Base-by-base conservation (phyloP, 2,329 filamentous ascomycete genomes). In the Tolypocladium nubicola region DNA sequence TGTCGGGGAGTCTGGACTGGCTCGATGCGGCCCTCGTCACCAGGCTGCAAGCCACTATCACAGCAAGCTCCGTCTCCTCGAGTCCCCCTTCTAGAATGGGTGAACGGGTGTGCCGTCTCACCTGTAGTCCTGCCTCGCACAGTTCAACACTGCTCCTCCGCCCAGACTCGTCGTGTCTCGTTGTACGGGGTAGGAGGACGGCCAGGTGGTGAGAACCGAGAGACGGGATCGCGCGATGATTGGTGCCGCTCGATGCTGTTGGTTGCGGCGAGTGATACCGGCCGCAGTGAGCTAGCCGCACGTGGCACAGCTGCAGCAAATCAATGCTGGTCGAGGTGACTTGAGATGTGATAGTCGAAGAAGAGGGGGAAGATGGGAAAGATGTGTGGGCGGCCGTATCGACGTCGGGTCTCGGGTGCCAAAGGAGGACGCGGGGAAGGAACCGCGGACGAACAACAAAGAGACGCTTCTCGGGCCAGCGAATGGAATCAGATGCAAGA, bases 291-390 rank as follows among this genome's bases (percentile, higher is more conserved):
- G n/a, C 19, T 10, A 21, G 8, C 26, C 23, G 53, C 53, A 55
- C 53, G 56, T 47, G 56, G 52, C 52, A 45, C 52, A 50, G 50
- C 41, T 54, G 56, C 23, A 54, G 50, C 55, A 47, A 54, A 57
- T 37, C 39, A 40, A 21, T 23, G 33, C 21, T 16, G 56, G 47
- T 14, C 1, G 47, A 9, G 9, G 47, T 50, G 47, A 50, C 2
- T 35, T 30, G 35, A 54, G 35, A 43, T 26, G 52, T 41, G 52
- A 40, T 19, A 1, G 52, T 8, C 2, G 38, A 37, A 5, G 52
- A 35, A 1, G 38, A 2, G 38, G 43, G 37, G 3, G 26, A n/a
- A 16, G 37, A 33, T 16, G 13, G 23, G 37, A 40, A n/a, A 13
- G 52, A 14, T 45, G 45, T 47, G 16, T 19, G 23, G 13, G 45